Base-by-base conservation (phyloP, 192 early-diverging fungal genomes). In the Phycomyces blakesleeanus region DNA sequence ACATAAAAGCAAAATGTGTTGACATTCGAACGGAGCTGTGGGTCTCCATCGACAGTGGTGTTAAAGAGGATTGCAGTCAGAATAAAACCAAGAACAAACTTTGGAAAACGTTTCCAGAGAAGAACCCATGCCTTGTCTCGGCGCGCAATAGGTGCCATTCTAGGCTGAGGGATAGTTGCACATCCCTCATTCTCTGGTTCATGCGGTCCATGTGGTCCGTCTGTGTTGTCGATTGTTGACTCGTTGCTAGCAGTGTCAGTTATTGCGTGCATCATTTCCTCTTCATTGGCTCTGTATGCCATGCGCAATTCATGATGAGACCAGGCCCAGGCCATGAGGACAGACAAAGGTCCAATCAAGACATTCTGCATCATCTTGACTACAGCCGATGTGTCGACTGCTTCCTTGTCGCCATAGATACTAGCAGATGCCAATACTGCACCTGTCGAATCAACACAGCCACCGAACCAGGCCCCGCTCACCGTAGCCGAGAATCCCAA, bases 361-460 rank as follows among this genome's bases (percentile, higher is more conserved):
- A 82, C 74, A 40, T 82, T 82, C 55, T 82, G 78, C 44, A 82
- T 73, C 78, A 79, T 79, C 52, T 79, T 82, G 50, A 79, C 78
- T 14, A 82, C 81, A 44, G 78, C 81, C 15, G 81, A 61, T 5
- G 81, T 79, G 50, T 77, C 63, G 21, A 79, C 67, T 4, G 81
- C 78, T 11, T 63, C 54, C 16, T 63, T 52, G 27, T 79, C 77
- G 16, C 73, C 76, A 39, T 78, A 82, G 26, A 82, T 82, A 49
- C 69, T 77, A 18, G 81, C 73, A 21, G 81, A 72, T 8, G 78
- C 78, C 64, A 79, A 74, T 20, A 82, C 81, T 1, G 80, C 80
- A 51, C 80, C 80, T 14, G 80, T 82, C 15, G 80, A 82, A 49
- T 82, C 80, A 16, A 82, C 71, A 56, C 77, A 82, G 38, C 80